Base-by-base conservation (phyloP, 2,329 filamentous ascomycete species). In the Aspergillus viridinutans region DNA sequence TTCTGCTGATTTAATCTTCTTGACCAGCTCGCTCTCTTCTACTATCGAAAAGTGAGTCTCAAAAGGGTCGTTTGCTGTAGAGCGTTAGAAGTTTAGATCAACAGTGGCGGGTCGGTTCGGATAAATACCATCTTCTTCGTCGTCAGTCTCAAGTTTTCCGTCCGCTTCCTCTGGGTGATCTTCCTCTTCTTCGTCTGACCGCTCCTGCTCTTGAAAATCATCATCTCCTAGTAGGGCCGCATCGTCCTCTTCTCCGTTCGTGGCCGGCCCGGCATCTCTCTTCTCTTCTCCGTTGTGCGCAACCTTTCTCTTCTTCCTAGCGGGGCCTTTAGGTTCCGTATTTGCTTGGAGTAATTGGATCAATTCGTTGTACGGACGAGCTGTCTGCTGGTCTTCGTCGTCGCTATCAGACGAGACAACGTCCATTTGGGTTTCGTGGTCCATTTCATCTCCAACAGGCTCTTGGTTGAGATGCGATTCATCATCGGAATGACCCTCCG, bases 21-120 rank as follows among this genome's bases (percentile, higher is more conserved):
- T 75, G 1, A 81, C 76, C 7, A 91, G 75, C 45, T 82, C 74
- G 5, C 81, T 79, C 50, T 89, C 83, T 49, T 92, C 83, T 0
- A 86, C 85, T 45, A 80, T 80, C 35, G 85, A 84, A 70, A 95
- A 96, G 74, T 97, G 93, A 7, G 79, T 76, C 61, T 94, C 89
- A 67, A 95, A 97, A 0, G 90, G 88, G 71, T 96, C 90, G 4
- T 75, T 75, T 28, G 77, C 71, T 61, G 85, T 79, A 50, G 81
- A 79, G 14, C 82, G 79, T 47, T 83, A 81, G 50, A 80, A 78
- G 21, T 65, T 48, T 32, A 57, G 38, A 45, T 47, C 48, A 43
- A 29, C 48, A 45, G 8, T n/a, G 7, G 40, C 9, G 4, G 58
- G 6, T 40, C 45, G 48, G 40, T 25, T 14, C 40, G n/a, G 3